These are phyloP conservation scores for Lizonia empirigonia DNA, from an alignment of 2,329 filamentous ascomycete genomes.

Conservation along the genomic window DNA sequence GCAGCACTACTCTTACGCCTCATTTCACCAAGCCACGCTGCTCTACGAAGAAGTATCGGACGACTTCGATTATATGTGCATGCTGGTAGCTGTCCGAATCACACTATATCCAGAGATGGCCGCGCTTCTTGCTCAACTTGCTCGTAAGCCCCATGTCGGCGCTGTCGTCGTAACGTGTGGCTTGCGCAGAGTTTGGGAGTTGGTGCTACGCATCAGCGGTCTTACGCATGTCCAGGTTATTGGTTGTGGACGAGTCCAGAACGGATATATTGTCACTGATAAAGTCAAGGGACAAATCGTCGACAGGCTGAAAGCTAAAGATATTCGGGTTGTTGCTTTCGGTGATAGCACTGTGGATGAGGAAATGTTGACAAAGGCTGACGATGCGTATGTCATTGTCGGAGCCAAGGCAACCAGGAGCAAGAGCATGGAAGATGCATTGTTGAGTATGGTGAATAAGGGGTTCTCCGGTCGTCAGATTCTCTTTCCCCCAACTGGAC, in stretches of 20 bases:
- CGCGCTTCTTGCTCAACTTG: slow-evolving; percentile 48
- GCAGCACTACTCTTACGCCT: slow-evolving; percentile 58
- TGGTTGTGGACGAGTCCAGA: slow-evolving; percentile 56
- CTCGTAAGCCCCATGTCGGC: slow-evolving; percentile 47
- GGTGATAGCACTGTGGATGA: slow-evolving; percentile 67
- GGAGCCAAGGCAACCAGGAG: slow-evolving; percentile 56
- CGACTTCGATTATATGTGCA: slow-evolving; percentile 55
- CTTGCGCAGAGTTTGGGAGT: slow-evolving; percentile 60
- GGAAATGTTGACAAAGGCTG: slow-evolving; percentile 60
- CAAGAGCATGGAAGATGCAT: too few relatives aligned
- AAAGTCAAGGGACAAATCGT: slow-evolving; percentile 59
- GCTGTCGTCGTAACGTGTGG: slow-evolving; percentile 63
- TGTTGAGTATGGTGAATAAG: too few relatives aligned
- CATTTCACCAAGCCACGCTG: slow-evolving; percentile 61
- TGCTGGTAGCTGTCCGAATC: slow-evolving; percentile 51
- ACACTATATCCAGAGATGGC: slow-evolving; percentile 57
- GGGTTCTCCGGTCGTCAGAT: slow-evolving; percentile 56
- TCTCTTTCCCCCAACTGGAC: slow-evolving; percentile 50
- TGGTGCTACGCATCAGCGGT: slow-evolving; percentile 54
- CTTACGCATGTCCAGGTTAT: slow-evolving; percentile 58
- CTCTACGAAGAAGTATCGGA: slow-evolving; percentile 57
- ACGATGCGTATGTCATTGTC: slow-evolving; percentile 63
- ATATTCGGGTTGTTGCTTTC: slow-evolving; percentile 59
- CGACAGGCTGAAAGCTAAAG: slow-evolving; percentile 45
- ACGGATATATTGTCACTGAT: slow-evolving; percentile 59